phyloP scores from a whole-genome alignment of 2,329 filamentous ascomycete genomes.

The Remersonia thermophila region DNA sequence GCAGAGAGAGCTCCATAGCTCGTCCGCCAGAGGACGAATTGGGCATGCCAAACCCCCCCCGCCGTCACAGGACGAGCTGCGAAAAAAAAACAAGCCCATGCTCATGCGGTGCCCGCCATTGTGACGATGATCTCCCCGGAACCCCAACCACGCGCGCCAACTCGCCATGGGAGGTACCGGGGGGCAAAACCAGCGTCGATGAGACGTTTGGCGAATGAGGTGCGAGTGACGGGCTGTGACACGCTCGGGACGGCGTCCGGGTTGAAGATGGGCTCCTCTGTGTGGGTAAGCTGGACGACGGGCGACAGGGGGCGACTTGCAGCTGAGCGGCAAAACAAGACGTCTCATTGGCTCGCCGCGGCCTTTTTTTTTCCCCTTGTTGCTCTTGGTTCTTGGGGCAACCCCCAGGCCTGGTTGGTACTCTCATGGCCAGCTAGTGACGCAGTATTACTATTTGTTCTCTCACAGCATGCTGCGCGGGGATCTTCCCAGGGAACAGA shows the following conservation, averaged over 20 bases:
- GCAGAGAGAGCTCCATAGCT: no score
- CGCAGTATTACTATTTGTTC: no score
- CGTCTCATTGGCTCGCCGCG: constrained; percentile 10
- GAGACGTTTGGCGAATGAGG: constrained; percentile 7
- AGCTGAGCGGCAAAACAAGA: constrained; percentile 7
- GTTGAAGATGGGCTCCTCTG: neutral
- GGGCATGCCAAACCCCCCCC: constrained; percentile 2
- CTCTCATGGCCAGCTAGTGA: no score
- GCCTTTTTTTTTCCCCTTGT: no score
- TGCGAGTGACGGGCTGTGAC: constrained; percentile 1
- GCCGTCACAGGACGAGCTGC: neutral
- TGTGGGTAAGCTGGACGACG: constrained; percentile 3
- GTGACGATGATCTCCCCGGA: constrained; percentile 3
- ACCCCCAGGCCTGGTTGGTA: no score
- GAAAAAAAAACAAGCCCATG: neutral
- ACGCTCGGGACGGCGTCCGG: constrained; percentile 2
- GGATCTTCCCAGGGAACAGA: no score
- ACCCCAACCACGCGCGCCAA: neutral
- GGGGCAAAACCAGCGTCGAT: no score
- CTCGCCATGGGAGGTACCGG: constrained; percentile 6
- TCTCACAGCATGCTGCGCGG: no score
- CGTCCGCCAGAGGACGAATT: no score
- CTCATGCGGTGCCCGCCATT: constrained; percentile 1
- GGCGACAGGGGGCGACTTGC: constrained; percentile 4
- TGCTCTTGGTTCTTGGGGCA: no score